Evolutionary conservation across 257 asterid species (phyloP).

Genomic region (Avicennia marina): DNA sequence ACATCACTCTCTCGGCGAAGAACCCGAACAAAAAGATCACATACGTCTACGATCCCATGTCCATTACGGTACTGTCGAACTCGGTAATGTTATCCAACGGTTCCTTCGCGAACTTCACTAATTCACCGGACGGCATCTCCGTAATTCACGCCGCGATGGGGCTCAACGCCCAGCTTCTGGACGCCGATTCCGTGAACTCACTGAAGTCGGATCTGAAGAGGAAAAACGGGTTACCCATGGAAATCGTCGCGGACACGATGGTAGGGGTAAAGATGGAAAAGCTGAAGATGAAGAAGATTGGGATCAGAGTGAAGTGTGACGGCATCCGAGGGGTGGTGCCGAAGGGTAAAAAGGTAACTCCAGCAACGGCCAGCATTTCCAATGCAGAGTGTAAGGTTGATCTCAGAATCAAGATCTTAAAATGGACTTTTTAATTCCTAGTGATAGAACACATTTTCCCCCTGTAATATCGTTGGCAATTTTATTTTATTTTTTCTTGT

Average conservation of each 20-base stretch:
- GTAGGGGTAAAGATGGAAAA: slow-evolving; percentile 62
- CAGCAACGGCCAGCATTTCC: slow-evolving; percentile 40
- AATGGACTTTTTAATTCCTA: slow-evolving; percentile 51
- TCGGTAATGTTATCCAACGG: slow-evolving; percentile 48
- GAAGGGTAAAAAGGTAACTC: slow-evolving; percentile 44
- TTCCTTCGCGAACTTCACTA: slow-evolving; percentile 41
- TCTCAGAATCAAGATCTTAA: slow-evolving; percentile 84
- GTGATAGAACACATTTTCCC: no score
- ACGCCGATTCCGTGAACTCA: slow-evolving; percentile 40
- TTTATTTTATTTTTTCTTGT: not conserved
- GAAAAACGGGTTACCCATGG: slow-evolving; percentile 54
- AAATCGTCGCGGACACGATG: slow-evolving; percentile 59
- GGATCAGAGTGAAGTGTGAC: slow-evolving; percentile 67
- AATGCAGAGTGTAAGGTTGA: slow-evolving; percentile 73
- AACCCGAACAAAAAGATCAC: slow-evolving; percentile 58
- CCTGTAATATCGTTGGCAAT: no score
- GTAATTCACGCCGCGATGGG: slow-evolving; percentile 44
- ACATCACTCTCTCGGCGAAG: slow-evolving; percentile 55
- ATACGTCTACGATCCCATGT: slow-evolving; percentile 45
- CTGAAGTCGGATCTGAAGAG: slow-evolving; percentile 57
- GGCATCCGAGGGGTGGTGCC: slow-evolving; percentile 66
- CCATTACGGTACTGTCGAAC: slow-evolving; percentile 25
- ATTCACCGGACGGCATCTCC: slow-evolving; percentile 30
- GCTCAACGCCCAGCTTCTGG: slow-evolving; percentile 36
- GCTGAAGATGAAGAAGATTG: slow-evolving; percentile 56